A percentile compares a stretch with the other conserved stretches of the same genome.
These are phyloP conservation scores for Eucalyptus sp. DNA, from an alignment of 345 rosid species.

Conservation along the genomic window DNA sequence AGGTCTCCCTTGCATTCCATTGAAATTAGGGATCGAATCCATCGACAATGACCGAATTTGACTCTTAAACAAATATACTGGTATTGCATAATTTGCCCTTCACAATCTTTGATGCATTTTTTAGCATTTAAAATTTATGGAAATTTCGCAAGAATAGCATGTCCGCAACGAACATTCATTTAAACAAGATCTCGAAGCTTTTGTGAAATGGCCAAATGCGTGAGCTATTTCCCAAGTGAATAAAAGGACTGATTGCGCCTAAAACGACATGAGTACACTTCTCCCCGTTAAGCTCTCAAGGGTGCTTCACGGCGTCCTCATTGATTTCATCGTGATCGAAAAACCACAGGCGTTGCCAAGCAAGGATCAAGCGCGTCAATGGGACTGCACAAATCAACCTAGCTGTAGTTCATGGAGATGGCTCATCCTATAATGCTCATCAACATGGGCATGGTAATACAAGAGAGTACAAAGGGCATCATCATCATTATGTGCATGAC, in stretches of 20 bases:
- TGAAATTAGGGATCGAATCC: not conserved
- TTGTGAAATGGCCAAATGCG: not conserved
- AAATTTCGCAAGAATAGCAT: no score
- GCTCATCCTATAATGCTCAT: constrained; percentile 14
- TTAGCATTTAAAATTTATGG: not conserved
- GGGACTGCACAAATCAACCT: constrained; percentile 48
- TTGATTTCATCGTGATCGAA: not conserved
- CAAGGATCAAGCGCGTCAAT: constrained; percentile 34
- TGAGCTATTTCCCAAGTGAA: no score
- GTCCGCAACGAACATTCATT: not conserved
- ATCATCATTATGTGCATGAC: constrained; percentile 33
- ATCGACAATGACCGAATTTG: not conserved
- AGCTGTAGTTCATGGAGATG: constrained; percentile 25
- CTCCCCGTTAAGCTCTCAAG: no score
- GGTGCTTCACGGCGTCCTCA: no score
- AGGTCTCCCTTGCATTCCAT: not conserved
- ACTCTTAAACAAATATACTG: not conserved
- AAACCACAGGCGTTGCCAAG: not conserved
- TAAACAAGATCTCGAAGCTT: not conserved
- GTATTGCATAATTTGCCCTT: not conserved
- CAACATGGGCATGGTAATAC: constrained; percentile 29
- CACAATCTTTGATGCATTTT: not conserved
- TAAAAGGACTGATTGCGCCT: no score
- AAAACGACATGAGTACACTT: no score
- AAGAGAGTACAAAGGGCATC: constrained; percentile 33